A percentile compares a stretch with the other conserved stretches of the same genome.
These are phyloP conservation scores for Halophytophthora batemanensis DNA, from an alignment of 352 stramenopile genomes.

Conservation along the genomic window DNA sequence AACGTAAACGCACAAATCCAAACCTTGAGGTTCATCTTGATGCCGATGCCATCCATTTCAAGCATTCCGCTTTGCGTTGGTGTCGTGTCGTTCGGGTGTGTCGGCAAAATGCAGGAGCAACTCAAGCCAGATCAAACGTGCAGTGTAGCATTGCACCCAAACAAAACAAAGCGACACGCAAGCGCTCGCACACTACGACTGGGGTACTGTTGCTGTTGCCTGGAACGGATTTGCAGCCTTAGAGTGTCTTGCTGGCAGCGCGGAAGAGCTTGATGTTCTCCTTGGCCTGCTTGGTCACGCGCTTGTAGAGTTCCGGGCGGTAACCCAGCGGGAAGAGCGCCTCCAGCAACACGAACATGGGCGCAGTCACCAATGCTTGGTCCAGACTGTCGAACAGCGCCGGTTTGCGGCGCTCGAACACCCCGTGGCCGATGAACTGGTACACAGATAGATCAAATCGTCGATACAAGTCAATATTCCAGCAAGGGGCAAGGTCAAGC, in stretches of 20 bases:
- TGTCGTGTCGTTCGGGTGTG: too few species aligned
- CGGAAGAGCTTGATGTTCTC: slow-evolving; percentile 59
- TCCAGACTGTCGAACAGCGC: slow-evolving; percentile 84
- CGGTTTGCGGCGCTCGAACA: slow-evolving; percentile 84
- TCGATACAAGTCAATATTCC: background rate
- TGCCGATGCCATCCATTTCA: too few species aligned
- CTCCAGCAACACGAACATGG: slow-evolving; percentile 87
- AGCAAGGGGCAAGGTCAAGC: background rate
- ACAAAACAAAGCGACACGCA: background rate
- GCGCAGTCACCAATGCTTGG: slow-evolving; percentile 75
- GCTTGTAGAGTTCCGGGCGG: slow-evolving; percentile 58
- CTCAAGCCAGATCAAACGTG: too few species aligned
- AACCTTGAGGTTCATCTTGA: too few species aligned
- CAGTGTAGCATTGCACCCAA: background rate
- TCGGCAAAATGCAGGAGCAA: too few species aligned
- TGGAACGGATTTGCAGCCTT: background rate
- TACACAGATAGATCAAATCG: background rate
- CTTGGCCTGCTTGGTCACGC: slow-evolving; percentile 49
- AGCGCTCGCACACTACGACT: background rate
- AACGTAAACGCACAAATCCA: too few species aligned
- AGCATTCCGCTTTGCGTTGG: too few species aligned
- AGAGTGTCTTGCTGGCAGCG: slow-evolving; percentile 33
- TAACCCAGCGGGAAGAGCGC: slow-evolving; percentile 77
- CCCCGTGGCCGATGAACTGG: slow-evolving; percentile 82
- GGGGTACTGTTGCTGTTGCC: background rate